Percentiles rank a stretch among this genome's conserved stretches.
phyloP scores from a whole-genome alignment of 1,284 basidiomycete species.

The Sporisorium exsertum region DNA sequence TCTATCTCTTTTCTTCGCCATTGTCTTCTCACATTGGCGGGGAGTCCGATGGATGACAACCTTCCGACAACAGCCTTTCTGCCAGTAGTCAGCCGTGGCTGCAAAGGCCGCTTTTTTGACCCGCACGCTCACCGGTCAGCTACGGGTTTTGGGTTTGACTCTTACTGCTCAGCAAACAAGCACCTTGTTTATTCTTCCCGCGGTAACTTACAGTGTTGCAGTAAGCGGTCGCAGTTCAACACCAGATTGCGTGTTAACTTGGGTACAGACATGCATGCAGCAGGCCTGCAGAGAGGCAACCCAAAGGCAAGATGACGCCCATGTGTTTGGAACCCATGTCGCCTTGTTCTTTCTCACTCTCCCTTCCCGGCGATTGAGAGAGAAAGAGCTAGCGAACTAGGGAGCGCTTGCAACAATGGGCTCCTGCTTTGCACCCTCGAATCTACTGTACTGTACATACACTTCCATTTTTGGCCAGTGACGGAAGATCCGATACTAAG shows the following conservation, averaged over 20 bases:
- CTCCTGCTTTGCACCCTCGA: not conserved
- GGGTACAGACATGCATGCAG: too few relatives aligned
- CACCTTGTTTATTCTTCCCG: too few relatives aligned
- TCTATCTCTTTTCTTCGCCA: not conserved
- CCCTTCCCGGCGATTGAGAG: not conserved
- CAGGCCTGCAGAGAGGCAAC: too few relatives aligned
- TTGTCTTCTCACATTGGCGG: not conserved
- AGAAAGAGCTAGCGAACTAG: not conserved
- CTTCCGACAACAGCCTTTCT: not conserved
- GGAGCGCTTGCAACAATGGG: not conserved
- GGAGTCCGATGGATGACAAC: not conserved
- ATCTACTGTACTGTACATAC: not conserved
- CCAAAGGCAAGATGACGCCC: not conserved
- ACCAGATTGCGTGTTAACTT: too few relatives aligned
- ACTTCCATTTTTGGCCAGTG: not conserved
- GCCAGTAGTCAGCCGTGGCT: not conserved
- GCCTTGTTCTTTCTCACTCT: not conserved
- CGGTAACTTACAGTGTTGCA: too few relatives aligned
- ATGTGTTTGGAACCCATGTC: not conserved
- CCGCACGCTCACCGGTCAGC: not conserved
- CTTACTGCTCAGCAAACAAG: not conserved
- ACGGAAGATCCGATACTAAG: slow-evolving; percentile 9
- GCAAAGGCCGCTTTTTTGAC: not conserved
- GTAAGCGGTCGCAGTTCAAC: too few relatives aligned
- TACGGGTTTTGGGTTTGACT: not conserved